Base-by-base conservation (phyloP, 306 rosid genomes). In the Vicia faba region DNA sequence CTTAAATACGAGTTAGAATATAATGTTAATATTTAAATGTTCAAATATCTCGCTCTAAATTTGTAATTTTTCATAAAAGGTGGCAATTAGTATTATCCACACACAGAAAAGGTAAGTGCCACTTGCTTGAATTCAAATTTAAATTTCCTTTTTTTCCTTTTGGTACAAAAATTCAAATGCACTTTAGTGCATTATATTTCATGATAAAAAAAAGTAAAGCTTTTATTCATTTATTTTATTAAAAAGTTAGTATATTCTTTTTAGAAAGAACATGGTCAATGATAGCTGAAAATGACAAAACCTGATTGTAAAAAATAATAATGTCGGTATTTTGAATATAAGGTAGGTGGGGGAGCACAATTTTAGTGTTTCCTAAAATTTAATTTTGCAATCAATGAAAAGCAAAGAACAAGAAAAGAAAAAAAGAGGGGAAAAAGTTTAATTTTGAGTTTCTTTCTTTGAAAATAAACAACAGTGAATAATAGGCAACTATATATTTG, bases 321-420 rank as follows among this genome's bases (percentile, higher is more conserved):
- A 45, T 53, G 68, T 11, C 46, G 50, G 31, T 8, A 26, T 11
- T 60, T 67, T 12, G 13, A 60, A 44, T 50, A 68, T 62, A 33
- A 23, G 71, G 69, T 43, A 7, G 78, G 67, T 67, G 40, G 75
- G 75, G 75, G 15, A 62, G 59, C 67, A 44, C 59, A 44, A 66
- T 41, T 54, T 54, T 45, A 18, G 1, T 68, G 79, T 49, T 18
- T 49, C 75, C 35, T 54, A 72, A 63, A 56, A 69, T 8, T 18
- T 10, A 53, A 19, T 29, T 8, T 74, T 69, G 70, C 9, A 33
- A 33, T 33, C 38, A 4, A 38, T 45, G 62, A 70, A 77, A 63
- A 12, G 69, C 71, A 70, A 28, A 46, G 28, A 55, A 33, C 33
- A 12, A 2, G 25, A 36, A 68, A 59, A 14, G 0, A 7, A 15